These are phyloP conservation scores for Pseudogymnoascus sp. DNA, from an alignment of 2,329 filamentous ascomycete species.

Conservation along the genomic window DNA sequence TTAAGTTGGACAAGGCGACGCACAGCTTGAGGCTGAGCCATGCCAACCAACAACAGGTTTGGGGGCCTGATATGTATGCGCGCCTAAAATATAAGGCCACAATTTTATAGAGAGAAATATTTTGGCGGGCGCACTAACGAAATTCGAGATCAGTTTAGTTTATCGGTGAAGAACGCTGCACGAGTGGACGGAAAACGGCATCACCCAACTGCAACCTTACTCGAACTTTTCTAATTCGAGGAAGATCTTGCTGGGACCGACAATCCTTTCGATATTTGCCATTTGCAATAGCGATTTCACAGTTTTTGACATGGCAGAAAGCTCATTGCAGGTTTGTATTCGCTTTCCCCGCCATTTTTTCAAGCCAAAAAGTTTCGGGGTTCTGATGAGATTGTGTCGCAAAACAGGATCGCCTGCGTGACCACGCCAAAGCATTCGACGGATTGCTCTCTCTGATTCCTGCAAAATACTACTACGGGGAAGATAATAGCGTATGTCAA, in stretches of 20 bases:
- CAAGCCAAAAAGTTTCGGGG: background rate
- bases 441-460: conserved; percentile 63
- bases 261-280: background rate
- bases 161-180: conserved; percentile 3
- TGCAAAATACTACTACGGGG: conserved; percentile 62
- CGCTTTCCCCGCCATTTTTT: conserved; percentile 17
- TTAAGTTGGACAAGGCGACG: background rate
- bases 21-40: background rate
- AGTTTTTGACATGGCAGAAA: conserved; percentile 25
- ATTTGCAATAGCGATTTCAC: conserved; percentile 4
- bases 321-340: conserved; percentile 24
- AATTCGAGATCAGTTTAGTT: conserved; percentile 9
- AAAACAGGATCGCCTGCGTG: conserved; percentile 43
- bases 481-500: conserved; percentile 57
- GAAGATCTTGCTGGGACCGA: background rate
- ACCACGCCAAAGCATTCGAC: conserved; percentile 31
- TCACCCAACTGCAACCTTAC: conserved; percentile 1
- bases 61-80: background rate
- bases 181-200: conserved; percentile 1
- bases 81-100: background rate
- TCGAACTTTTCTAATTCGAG: background rate
- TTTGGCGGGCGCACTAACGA: conserved; percentile 6
- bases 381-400: conserved; percentile 10
- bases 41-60: background rate
- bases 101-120: background rate